A percentile compares a stretch with the other conserved stretches of the same genome.
Evolutionary conservation across 2,329 filamentous ascomycete species (phyloP).

Genomic region (Xylaria sp.): DNA sequence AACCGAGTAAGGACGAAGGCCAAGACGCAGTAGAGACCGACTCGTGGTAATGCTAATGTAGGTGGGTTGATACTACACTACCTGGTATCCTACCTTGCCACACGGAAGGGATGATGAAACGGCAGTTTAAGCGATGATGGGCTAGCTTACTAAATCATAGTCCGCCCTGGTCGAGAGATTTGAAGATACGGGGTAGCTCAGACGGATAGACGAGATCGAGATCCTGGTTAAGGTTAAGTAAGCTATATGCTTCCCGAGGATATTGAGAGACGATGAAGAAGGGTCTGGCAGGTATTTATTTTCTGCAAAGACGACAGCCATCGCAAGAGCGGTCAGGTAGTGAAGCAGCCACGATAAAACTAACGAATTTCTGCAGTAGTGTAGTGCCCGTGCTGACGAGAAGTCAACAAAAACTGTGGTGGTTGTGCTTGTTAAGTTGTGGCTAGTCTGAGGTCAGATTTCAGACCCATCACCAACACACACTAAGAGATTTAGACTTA

Average conservation of each 20-base stretch:
- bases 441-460: constrained; percentile 28
- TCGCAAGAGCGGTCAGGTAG: constrained; percentile 11
- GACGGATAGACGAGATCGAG: not conserved
- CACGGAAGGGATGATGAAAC: constrained; percentile 12
- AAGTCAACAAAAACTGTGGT: not conserved
- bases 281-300: constrained; percentile 27
- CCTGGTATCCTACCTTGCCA: constrained; percentile 6
- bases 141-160: constrained; percentile 11
- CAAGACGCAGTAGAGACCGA: constrained; percentile 7
- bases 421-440: not conserved
- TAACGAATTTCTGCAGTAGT: constrained; percentile 26
- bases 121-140: constrained; percentile 7
- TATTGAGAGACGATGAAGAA: not conserved
- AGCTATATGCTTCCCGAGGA: not conserved
- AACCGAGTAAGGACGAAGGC: constrained; percentile 10
- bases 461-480: not conserved
- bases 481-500: not conserved
- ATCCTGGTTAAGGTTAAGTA: constrained; percentile 10
- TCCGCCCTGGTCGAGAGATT: not conserved
- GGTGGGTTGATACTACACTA: constrained; percentile 11
- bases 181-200: constrained; percentile 2
- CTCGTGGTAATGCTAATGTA: not conserved
- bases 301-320: not conserved
- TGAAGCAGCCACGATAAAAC: constrained; percentile 1
- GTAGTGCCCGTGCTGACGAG: constrained; percentile 18